Evolutionary conservation across 768 basidiomycete genomes (phyloP), one percentile per base, ranked within the genome.

Genomic region (Cyclocybe aegerita): DNA sequence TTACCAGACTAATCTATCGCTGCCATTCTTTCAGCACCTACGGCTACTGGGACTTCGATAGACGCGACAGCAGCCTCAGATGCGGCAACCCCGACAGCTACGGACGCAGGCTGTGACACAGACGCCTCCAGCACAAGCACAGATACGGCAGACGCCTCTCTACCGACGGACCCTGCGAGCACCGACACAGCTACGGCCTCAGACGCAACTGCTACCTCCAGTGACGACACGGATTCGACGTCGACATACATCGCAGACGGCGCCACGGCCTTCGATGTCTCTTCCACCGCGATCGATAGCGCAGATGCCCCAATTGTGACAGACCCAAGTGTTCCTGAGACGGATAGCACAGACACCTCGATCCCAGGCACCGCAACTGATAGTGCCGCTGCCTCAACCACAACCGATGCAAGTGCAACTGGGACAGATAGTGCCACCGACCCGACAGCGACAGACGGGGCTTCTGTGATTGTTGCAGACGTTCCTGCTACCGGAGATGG

Each of bases 201-300:
- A 2, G 35, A 38, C 12, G 49, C 45, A 7, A 43, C 53, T n/a
- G 53, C 46, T 29, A 48, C 57, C 14, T 42, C 51, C 1, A 45
- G 45, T 31, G 49, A 51, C 1, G 51, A 55, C 37, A 52, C 55
- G 4, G 58, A 60, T 46, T 38, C 58, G 3, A 53, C 54, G 16
- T 50, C 44, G 34, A 58, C 60, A 3, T 57, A 54, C 44, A 41
- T 54, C n/a, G 54, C 59, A 6, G 59, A 54, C 35, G 37, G 42
- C 5, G 50, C 55, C 46, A 52, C 52, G 4, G 33, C 55, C 9
- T 45, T 50, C 34, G 55, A 56, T 23, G 55, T 37, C 7, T 14
- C 50, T 23, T 29, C 49, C 42, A 23, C 43, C 12, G 14, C 59
- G 11, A 49, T 47, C 14, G 55, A 54, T 29, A 46, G 35, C 36